Percentiles rank a stretch among this genome's conserved stretches.
These are phyloP conservation scores for Fusarium sarcochroum DNA, from an alignment of 2,329 filamentous ascomycete genomes.

Conservation along the genomic window DNA sequence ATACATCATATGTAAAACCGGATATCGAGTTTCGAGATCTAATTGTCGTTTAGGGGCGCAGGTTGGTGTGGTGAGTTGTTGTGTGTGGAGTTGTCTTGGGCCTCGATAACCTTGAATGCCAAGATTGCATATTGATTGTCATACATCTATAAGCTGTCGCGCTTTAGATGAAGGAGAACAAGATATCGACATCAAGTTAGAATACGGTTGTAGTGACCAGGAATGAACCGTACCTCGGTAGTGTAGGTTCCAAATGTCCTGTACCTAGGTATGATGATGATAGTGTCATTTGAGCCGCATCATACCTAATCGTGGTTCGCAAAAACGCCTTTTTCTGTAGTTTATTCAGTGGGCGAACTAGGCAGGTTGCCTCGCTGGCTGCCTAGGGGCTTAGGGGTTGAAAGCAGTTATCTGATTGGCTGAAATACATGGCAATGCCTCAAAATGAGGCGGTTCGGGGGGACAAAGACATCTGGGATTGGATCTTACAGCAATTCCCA, in stretches of 20 bases:
- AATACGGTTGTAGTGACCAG: not conserved
- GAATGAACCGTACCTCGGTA: no score
- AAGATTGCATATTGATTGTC: not conserved
- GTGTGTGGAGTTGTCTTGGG: not conserved
- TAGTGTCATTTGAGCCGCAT: constrained; percentile 28
- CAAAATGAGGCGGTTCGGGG: constrained; percentile 38
- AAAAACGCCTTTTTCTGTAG: constrained; percentile 6
- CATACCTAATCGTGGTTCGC: constrained; percentile 28
- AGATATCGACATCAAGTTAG: not conserved
- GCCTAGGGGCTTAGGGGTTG: constrained; percentile 38
- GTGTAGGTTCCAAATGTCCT: no score
- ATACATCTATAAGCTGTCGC: not conserved
- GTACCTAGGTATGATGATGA: no score
- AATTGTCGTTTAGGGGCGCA: not conserved
- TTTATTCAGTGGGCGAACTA: constrained; percentile 26
- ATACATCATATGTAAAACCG: not conserved
- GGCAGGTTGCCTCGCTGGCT: constrained; percentile 34
- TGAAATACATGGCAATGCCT: constrained; percentile 21
- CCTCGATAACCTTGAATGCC: not conserved
- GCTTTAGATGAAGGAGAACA: not conserved
- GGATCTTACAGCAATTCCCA: not conserved
- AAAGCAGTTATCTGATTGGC: constrained; percentile 32
- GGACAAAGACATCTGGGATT: constrained; percentile 14
- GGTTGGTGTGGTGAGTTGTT: not conserved
- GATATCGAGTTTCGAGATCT: not conserved